Evolutionary conservation across 164 flowering plant species (phyloP), one percentile per base, ranked within the genome.

Genomic region (Magnolia officinalis): DNA sequence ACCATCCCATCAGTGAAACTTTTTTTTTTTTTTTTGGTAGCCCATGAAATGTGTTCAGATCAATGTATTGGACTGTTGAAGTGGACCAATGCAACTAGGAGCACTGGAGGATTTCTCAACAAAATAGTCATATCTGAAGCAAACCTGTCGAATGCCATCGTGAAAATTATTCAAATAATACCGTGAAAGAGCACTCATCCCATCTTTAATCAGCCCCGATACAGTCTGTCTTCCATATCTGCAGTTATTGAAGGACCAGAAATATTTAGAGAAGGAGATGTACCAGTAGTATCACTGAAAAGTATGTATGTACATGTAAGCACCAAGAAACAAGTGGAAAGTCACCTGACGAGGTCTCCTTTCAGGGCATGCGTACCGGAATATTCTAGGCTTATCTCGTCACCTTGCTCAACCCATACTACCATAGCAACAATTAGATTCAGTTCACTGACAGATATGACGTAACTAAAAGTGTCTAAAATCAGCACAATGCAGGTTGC

Each of bases 351-450:
- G 52, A 93, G 85, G 81, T 93, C 98, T 37, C 97, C 81, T 85
- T 94, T 96, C 71, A 94, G 85, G 4, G 99, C 99, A 89, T 84
- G 82, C n/a, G 99, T 92, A 78, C 99, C 97, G 76, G 97, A 84
- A 78, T 96, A 96, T 72, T 90, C 93, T n/a, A 93, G 84, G 83
- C 99, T 96, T 82, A 96, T 85, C 84, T 94, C 99, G 74, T 96
- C 99, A 58, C 99, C 99, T 73, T 94, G 97, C 73, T 91, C 94
- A 70, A 84, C 97, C 99, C 99, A 96, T 84, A 90, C 99, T 96
- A 75, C n/a, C 7, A 55, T 6, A 67, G 24, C 14, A 37, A 11
- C 51, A 68, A 16, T 68, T 24, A 68, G 71, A 68, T 65, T 16
- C n/a, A 68, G 50, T 9, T 55, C 61, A 55, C 31, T 66, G 69